phyloP scores from a whole-genome alignment of 495 filamentous ascomycete genomes.

The Amphirosellinia nigrospora region DNA sequence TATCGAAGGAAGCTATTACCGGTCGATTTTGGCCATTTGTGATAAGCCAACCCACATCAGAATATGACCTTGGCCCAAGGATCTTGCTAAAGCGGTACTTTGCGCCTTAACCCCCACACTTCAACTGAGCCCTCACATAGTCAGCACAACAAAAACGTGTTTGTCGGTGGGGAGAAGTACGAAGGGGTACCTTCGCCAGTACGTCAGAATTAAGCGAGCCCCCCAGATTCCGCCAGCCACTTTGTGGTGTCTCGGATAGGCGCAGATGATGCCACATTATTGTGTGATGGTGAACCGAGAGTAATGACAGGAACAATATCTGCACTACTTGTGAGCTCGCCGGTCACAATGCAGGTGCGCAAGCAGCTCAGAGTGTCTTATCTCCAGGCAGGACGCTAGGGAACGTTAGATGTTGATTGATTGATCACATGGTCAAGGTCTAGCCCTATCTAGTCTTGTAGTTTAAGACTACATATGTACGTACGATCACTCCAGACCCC shows the following conservation, averaged over 20 bases:
- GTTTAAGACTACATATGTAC: not conserved
- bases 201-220: constrained; percentile 6
- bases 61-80: not conserved
- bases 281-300: not conserved
- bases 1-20: not conserved
- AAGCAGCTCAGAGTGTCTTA: constrained; percentile 6
- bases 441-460: not conserved
- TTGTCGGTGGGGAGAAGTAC: constrained; percentile 6
- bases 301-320: not conserved
- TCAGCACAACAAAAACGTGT: constrained; percentile 15
- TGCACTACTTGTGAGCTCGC: not conserved
- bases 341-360: not conserved
- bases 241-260: constrained; percentile 9
- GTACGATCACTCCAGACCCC: not conserved
- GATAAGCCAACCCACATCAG: not conserved
- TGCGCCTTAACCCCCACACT: constrained; percentile 9
- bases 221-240: not conserved
- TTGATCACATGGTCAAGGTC: not conserved
- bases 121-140: not conserved
- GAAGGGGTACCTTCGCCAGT: not conserved
- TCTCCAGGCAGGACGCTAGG: not conserved
- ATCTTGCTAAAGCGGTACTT: not conserved
- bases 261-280: constrained; percentile 8
- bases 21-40: not conserved
- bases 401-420: constrained; percentile 15